phyloP scores from a whole-genome alignment of 108 stramenopile genomes.

The Phaeodactylum tricornutum region DNA sequence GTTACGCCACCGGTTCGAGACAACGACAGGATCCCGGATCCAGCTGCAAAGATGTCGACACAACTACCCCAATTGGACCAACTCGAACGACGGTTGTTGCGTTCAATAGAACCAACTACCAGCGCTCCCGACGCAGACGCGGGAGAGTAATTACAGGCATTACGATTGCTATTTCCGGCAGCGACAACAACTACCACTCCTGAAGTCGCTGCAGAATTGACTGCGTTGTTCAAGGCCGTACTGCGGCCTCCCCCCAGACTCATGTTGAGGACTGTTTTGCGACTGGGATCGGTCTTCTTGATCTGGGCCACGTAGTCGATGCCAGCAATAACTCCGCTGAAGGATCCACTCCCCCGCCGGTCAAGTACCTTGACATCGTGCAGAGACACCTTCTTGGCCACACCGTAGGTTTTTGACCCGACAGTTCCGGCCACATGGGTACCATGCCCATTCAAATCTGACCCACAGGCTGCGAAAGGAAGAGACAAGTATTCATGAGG shows the following conservation, averaged over 20 bases:
- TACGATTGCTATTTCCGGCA: constrained; percentile 40
- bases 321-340: neutral
- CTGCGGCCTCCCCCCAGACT: constrained; percentile 24
- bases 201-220: constrained; percentile 13
- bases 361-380: neutral
- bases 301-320: neutral
- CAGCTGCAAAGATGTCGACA: constrained; percentile 41
- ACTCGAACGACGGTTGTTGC: constrained; percentile 4
- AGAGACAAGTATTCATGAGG: too few species aligned
- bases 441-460: constrained; percentile 3
- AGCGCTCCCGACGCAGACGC: constrained; percentile 36
- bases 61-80: constrained; percentile 2
- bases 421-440: constrained; percentile 7
- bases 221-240: neutral
- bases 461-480: too few species aligned
- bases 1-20: too few species aligned
- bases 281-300: constrained; percentile 8
- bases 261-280: constrained; percentile 35
- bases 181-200: constrained; percentile 52
- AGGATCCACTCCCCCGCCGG: neutral
- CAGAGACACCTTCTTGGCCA: neutral
- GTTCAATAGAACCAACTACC: constrained; percentile 20
- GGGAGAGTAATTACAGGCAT: constrained; percentile 24
- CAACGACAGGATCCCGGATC: constrained; percentile 19
- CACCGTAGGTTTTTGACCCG: neutral